Evolutionary conservation across 2,329 filamentous ascomycete genomes (phyloP), one percentile per base, ranked within the genome.

Genomic region (Dothideomycetes sp.): DNA sequence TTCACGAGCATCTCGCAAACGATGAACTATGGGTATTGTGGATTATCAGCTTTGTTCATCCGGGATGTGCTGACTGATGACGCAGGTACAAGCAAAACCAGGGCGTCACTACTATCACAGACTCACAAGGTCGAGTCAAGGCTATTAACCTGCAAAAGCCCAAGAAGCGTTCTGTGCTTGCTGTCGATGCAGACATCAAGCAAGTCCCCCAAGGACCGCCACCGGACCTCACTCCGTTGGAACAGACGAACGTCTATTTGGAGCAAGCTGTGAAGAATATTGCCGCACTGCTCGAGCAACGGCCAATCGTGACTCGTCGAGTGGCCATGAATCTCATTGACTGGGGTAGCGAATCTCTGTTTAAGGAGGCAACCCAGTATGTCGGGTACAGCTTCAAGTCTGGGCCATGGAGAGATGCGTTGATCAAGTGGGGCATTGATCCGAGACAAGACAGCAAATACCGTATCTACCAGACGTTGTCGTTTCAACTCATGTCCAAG

Each of bases 341-440:
- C 24, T 60, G 63, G 45, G 64, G 70, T 36, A 68, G 69, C 43
- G 66, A 70, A 18, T 66, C 69, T 38, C 61, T 66, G 14, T 64
- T 94, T 44, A 82, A 85, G 51, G 74, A 81, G 54, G 84, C 84
- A 34, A 74, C 88, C 38, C 82, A 86, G 46, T 89, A 91, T 52
- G 78, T 85, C 4, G 87, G 84, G 7, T 98, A 94, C 62, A 85
- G 88, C 61, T 95, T 96, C 69, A 81, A 83, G 43, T 86, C 83
- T 16, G 91, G 91, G 0, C 88, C 91, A 0, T 98, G 86, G 82
- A 76, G 86, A 47, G 88, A 96, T 58, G 80, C 84, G 3, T 77
- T 95, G 39, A 77, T 95, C 47, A 78, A 74, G 34, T 91, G 88
- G 58, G 89, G 89, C 8, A 62, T 94, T 15, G 91, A 98, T 55